Evolutionary conservation across 768 basidiomycete genomes (phyloP).

Genomic region (Tephrocybe sp.): DNA sequence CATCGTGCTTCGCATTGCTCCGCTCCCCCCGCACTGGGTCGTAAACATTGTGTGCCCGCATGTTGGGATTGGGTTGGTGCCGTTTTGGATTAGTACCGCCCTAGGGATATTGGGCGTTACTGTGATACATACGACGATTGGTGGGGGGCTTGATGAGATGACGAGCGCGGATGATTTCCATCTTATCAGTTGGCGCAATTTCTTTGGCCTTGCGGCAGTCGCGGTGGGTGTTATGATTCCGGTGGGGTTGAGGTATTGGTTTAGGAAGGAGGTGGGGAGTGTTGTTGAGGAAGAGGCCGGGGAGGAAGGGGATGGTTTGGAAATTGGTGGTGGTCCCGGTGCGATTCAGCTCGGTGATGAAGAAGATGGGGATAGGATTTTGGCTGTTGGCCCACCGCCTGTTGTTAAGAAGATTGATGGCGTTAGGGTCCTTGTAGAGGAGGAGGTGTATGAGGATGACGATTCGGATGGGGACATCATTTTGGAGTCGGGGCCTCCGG

Average conservation of each 20-base stretch:
- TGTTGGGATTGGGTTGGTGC: constrained; percentile 77
- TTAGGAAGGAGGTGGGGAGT: constrained; percentile 57
- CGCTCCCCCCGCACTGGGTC: constrained; percentile 95
- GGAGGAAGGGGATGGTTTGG: constrained; percentile 18
- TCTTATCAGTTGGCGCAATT: constrained; percentile 89
- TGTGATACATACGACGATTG: constrained; percentile 95
- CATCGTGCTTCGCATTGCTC: constrained; percentile 92
- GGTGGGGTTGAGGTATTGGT: constrained; percentile 83
- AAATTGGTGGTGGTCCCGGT: not conserved
- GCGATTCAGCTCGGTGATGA: constrained; percentile 20
- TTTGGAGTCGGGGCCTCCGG: constrained; percentile 68
- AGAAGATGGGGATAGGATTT: constrained; percentile 41
- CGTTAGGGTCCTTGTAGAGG: constrained; percentile 22
- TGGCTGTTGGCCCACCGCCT: constrained; percentile 56
- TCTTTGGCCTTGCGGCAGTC: constrained; percentile 79
- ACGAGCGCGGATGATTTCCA: constrained; percentile 92
- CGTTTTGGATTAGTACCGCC: constrained; percentile 90
- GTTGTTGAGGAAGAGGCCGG: constrained; percentile 33
- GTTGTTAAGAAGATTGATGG: constrained; percentile 38
- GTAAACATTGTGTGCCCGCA: constrained; percentile 92
- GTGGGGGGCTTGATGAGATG: constrained; percentile 92
- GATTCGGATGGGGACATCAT: constrained; percentile 70
- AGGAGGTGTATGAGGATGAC: constrained; percentile 30
- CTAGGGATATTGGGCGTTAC: constrained; percentile 88
- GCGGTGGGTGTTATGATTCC: constrained; percentile 93